These are phyloP conservation scores for Yarrowia bubula DNA, from an alignment of 805 yeast genomes.

Conservation along the genomic window DNA sequence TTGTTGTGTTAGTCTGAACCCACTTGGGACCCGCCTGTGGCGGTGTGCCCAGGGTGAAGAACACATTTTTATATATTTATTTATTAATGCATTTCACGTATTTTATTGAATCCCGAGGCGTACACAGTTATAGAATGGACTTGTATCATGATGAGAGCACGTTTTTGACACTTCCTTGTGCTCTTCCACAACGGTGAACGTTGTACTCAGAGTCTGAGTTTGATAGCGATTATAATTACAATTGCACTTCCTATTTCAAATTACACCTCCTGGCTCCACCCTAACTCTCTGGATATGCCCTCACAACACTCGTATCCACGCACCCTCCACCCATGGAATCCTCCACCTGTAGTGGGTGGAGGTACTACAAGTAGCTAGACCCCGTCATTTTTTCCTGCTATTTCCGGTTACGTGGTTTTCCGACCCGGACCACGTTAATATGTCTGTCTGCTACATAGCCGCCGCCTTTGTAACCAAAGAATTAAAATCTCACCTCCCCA, in stretches of 20 bases:
- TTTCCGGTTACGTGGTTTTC: too few relatives aligned
- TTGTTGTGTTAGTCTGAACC: neutral
- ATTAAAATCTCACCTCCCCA: neutral
- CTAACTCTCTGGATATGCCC: neutral
- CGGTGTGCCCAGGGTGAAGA: neutral
- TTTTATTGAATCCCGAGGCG: neutral
- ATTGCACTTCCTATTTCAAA: too few relatives aligned
- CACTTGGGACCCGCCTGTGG: neutral
- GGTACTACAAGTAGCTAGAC: neutral
- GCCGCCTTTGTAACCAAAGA: too few relatives aligned
- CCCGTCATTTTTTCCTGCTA: neutral
- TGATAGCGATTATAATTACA: neutral
- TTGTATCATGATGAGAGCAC: too few relatives aligned
- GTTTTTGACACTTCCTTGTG: too few relatives aligned
- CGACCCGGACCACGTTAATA: too few relatives aligned
- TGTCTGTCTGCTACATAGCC: too few relatives aligned
- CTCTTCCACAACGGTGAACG: too few relatives aligned
- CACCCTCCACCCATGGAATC: neutral
- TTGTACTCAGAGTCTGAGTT: neutral
- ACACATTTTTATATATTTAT: neutral
- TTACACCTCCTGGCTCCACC: too few relatives aligned
- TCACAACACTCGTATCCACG: neutral
- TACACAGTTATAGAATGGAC: too few relatives aligned
- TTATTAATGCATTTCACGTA: slow-evolving; percentile 22
- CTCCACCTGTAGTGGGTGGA: neutral